A percentile compares a stretch with the other conserved stretches of the same genome.
phyloP scores from a whole-genome alignment of 83 land plant genomes.

The Picea engelmannii region DNA sequence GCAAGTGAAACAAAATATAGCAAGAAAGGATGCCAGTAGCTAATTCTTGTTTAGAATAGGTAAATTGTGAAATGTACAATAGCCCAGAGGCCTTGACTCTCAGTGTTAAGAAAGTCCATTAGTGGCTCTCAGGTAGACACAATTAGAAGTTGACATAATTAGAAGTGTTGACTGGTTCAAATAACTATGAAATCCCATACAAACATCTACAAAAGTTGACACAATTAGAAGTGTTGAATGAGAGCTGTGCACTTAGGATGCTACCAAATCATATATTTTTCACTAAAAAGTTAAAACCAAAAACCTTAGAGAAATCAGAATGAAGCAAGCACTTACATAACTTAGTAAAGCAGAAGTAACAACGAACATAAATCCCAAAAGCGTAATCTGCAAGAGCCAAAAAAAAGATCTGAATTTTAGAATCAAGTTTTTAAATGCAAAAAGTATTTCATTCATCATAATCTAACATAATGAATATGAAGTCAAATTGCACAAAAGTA shows the following conservation, averaged over 20 bases:
- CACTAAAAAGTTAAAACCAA: neutral
- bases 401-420: neutral
- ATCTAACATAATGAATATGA: neutral
- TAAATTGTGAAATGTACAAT: neutral
- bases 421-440: neutral
- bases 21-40: neutral
- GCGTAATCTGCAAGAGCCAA: slow-evolving; percentile 41
- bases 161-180: neutral
- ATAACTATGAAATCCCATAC: too few relatives aligned
- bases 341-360: slow-evolving; percentile 41
- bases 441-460: neutral
- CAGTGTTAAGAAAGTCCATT: neutral
- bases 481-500: neutral
- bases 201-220: too few relatives aligned
- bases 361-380: slow-evolving; percentile 36
- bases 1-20: neutral
- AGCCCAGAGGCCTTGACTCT: neutral
- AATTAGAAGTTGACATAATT: too few relatives aligned
- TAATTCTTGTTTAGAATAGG: neutral
- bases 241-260: too few relatives aligned
- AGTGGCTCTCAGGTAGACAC: neutral
- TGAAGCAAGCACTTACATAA: slow-evolving; percentile 34
- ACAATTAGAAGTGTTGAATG: too few relatives aligned
- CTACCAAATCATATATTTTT: too few relatives aligned
- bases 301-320: neutral